Evolutionary conservation across 495 filamentous ascomycete species (phyloP), one percentile per base, ranked within the genome.

Genomic region (Penicillium cosmopolitanum): DNA sequence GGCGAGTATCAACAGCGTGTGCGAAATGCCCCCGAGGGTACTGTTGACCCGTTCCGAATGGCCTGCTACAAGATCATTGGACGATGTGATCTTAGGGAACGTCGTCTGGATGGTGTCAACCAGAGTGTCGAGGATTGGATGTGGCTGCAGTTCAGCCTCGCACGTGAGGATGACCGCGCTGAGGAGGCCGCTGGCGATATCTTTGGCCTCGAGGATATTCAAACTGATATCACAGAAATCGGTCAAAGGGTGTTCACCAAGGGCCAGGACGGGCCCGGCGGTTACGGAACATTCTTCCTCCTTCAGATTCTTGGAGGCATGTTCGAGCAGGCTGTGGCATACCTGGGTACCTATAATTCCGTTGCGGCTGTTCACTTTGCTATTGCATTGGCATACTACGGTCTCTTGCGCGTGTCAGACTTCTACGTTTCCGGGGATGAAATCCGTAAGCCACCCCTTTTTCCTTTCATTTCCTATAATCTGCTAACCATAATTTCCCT

Each of bases 51-150:
- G 38, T 99, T 95, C 75, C 87, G 93, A 44, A 92, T 96, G 85
- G 93, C 93, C 15, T 97, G 96, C 72, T 98, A 97, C 82, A 98
- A 98, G 75, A 86, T 99, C 55, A 88, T 98, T 65, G 95, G 95
- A 48, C 92, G 95, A 34, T 97, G 93, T 75, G 95, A 98, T 64
- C 82, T 99, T 18, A 81, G 75, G 58, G 88, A 88, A 51, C 85
- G 93, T 61, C 90, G 82, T 56, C 80, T 97, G 11, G 90, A 96
- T n/a, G 84, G 85, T 50, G 81, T 98, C 16, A 87, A 84, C 55
- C 89, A 89, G 56, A 88, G 85, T 23, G 87, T 96, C 48, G 91
- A 96, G 64, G 96, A 98, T 70, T 98, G 92, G 92, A 87, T 96
- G 72, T 99, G 95, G 95, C 75, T 99, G 56, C 95, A 98, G 70